Percentiles rank a stretch among this genome's conserved stretches.
Evolutionary conservation across 352 stramenopile species (phyloP).

Genomic region (Saprolegnia parasitica): DNA sequence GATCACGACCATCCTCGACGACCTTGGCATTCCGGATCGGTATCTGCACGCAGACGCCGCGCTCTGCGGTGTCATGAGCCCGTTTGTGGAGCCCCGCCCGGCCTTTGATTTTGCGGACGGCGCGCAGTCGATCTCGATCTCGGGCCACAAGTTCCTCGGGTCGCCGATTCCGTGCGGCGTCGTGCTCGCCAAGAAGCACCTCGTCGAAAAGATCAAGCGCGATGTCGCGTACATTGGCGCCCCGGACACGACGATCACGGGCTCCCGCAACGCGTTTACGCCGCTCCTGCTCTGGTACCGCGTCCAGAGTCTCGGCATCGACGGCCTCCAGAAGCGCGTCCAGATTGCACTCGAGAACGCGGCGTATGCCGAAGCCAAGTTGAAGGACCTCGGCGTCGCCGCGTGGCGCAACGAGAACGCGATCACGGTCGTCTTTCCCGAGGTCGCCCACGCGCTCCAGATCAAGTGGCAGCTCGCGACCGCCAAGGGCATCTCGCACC

Average conservation of each 20-base stretch:
- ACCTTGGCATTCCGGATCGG: constrained; percentile 45
- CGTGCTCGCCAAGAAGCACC: constrained; percentile 52
- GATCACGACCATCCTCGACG: constrained; percentile 50
- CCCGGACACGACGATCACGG: constrained; percentile 70
- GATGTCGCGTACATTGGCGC: constrained; percentile 66
- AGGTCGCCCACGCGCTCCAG: constrained; percentile 45
- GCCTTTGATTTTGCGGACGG: constrained; percentile 37
- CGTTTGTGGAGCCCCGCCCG: constrained; percentile 52
- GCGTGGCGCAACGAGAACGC: constrained; percentile 54
- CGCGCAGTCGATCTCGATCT: constrained; percentile 49
- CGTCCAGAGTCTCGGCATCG: constrained; percentile 54
- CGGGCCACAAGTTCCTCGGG: constrained; percentile 66
- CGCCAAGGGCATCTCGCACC: constrained; percentile 63
- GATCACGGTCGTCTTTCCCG: constrained; percentile 53
- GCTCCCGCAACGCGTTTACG: constrained; percentile 55
- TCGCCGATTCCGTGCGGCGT: constrained; percentile 68
- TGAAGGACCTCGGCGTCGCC: constrained; percentile 42
- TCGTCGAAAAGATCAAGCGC: constrained; percentile 62
- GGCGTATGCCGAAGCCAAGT: constrained; percentile 48
- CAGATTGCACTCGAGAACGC: constrained; percentile 53
- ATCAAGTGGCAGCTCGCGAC: constrained; percentile 67
- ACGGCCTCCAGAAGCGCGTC: constrained; percentile 55
- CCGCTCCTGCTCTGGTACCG: constrained; percentile 67
- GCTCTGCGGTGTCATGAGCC: constrained; percentile 69
- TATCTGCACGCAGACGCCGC: constrained; percentile 68